Percentiles rank a stretch among this genome's conserved stretches.
Evolutionary conservation across 768 basidiomycete genomes (phyloP).

Genomic region (Coprinopsis marcescibilis): DNA sequence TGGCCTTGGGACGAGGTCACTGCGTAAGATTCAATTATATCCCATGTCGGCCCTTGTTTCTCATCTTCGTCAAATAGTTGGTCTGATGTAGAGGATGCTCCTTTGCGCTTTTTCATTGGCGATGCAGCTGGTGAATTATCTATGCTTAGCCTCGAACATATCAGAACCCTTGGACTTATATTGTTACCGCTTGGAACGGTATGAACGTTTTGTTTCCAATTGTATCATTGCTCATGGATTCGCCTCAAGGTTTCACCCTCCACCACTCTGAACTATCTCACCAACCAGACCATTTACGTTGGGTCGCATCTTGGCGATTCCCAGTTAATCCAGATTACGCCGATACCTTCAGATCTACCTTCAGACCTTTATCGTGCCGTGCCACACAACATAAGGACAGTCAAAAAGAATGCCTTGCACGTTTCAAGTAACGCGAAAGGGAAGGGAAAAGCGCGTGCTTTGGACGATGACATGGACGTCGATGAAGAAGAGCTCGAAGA

Average conservation of each 20-base stretch:
- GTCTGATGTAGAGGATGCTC: constrained; percentile 42
- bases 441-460: constrained; percentile 36
- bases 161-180: constrained; percentile 38
- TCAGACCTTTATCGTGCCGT: constrained; percentile 46
- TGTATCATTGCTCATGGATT: constrained; percentile 6
- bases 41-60: background rate
- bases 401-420: constrained; percentile 29
- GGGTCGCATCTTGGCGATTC: constrained; percentile 83
- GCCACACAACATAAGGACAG: constrained; percentile 39
- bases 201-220: constrained; percentile 10
- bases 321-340: constrained; percentile 60
- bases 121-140: constrained; percentile 69
- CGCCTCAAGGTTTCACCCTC: constrained; percentile 60
- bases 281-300: constrained; percentile 64
- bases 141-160: constrained; percentile 50
- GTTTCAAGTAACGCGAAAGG: constrained; percentile 21
- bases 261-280: constrained; percentile 65
- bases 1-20: constrained; percentile 77
- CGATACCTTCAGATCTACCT: constrained; percentile 34
- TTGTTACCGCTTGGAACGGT: constrained; percentile 73
- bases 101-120: constrained; percentile 52
- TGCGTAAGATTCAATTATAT: constrained; percentile 41
- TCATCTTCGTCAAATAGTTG: constrained; percentile 31
- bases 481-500: constrained; percentile 22
- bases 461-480: constrained; percentile 30